These are phyloP conservation scores for Xenosphaeropsis pyriputrescens DNA, from an alignment of 2,329 filamentous ascomycete genomes.

Conservation along the genomic window DNA sequence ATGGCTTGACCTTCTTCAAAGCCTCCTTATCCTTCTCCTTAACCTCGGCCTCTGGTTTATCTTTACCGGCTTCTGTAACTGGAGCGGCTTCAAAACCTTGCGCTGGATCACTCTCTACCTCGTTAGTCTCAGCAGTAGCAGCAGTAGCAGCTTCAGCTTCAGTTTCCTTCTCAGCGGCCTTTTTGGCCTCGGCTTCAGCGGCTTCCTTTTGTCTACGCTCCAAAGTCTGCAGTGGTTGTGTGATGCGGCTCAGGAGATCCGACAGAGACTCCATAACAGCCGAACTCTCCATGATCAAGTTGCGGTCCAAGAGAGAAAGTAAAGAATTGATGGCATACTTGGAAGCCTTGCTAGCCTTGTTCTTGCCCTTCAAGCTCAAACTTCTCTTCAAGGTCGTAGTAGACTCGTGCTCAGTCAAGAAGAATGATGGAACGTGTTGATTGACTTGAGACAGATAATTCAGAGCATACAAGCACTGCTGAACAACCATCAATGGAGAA, in stretches of 20 bases:
- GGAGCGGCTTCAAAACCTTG: conserved; percentile 5
- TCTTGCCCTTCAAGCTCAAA: conserved; percentile 72
- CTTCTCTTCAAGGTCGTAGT: conserved; percentile 58
- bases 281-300: conserved; percentile 93
- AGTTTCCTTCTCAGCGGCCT: conserved; percentile 21
- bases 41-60: conserved; percentile 8
- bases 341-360: conserved; percentile 67
- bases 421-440: conserved; percentile 76
- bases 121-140: conserved; percentile 12
- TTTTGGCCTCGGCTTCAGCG: conserved; percentile 35
- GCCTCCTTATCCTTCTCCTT: conserved; percentile 9
- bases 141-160: conserved; percentile 12
- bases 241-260: conserved; percentile 75
- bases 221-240: conserved; percentile 66
- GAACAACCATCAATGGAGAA: conserved; percentile 86
- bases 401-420: conserved; percentile 82
- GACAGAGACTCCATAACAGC: conserved; percentile 90
- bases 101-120: conserved; percentile 5
- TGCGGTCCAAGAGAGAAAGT: conserved; percentile 77
- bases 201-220: conserved; percentile 73
- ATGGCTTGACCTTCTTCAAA: conserved; percentile 29
- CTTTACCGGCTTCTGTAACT: conserved; percentile 7
- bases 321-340: conserved; percentile 90
- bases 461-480: conserved; percentile 81
- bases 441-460: conserved; percentile 76